Evolutionary conservation across 805 yeast genomes (phyloP), one percentile per base, ranked within the genome.

Genomic region (Candida railenensis): DNA sequence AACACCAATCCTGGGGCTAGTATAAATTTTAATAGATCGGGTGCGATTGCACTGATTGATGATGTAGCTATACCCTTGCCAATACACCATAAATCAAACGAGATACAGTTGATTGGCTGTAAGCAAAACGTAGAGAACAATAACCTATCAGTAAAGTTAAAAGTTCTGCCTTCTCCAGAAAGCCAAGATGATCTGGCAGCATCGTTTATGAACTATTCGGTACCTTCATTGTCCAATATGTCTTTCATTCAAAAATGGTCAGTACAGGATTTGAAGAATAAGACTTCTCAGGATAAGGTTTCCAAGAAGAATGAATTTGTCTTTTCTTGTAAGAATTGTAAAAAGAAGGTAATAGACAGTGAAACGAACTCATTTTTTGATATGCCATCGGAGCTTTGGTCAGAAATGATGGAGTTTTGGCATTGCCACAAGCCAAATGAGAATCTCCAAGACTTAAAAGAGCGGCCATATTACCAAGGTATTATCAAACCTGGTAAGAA

Each of bases 331-430:
- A 18, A 20, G 0, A 2, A 48, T 0, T 78, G 83, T 49, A 48
- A 50, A 1, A 1, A n/a, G 0, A 33, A 19, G 0, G 18, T 76
- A 1, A 47, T 74, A 1, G 58, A 64, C 43, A 69, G 78, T 0
- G n/a, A 37, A 0, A 58, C 72, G 15, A 19, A 39, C 3, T 63
- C 58, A 12, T 65, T 81, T 39, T 57, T 66, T 44, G 87, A 87
- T 34, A 79, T 92, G 83, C 99, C 99, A 0, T 86, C 96, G 1
- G 97, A 90, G 58, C 71, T 81, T 42, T 92, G 99, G 99, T 81
- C 85, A 12, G 99, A 92, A 61, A 69, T 94, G 77, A 86, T 92
- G 96, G 98, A 92, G 48, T 87, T 86, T 53, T 92, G 99, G 99
- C 97, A 92, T 62, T 92, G 99, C 60, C 97, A 92, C 59, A 86